Base-by-base conservation (phyloP, 2,329 filamentous ascomycete genomes). In the Apiospora pterosperma region DNA sequence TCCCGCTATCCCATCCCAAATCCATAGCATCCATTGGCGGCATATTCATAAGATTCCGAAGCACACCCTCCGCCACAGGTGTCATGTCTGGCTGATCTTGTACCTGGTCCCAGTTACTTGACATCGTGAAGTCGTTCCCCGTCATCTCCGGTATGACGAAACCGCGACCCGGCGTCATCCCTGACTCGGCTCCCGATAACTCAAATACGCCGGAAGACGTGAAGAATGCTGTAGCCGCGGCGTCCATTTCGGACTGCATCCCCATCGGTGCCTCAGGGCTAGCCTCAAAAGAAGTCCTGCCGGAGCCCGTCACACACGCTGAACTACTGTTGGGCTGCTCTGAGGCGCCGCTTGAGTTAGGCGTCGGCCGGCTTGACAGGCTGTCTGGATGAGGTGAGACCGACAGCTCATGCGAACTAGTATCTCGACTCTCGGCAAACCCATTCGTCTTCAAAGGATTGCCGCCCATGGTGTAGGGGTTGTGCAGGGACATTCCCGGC, bases 1-100 rank as follows among this genome's bases (percentile, higher is more conserved):
- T 21, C n/a, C 58, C 39, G 39, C 39, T 42, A 64, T 82, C 81
- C 82, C 82, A 84, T 6, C 71, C 73, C 60, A 83, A 72, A 67
- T 85, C 85, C 84, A 88, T 86, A 7, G 83, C 82, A 68, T 88
- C 85, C 82, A 88, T 85, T 0, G 84, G 80, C 8, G 83, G 83
- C 77, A 88, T 82, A 36, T 64, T 65, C 82, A 88, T 85, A 64
- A 88, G 75, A n/a, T 84, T 81, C 66, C 84, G 77, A 59, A 88
- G 73, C 42, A 88, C 81, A 0, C 84, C 84, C 61, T 88, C 84
- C 0, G 83, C 81, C 7, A 85, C 80, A 12, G 83, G 82, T 25
- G 83, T 82, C 75, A 86, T 83, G 10, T 79, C 82, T 21, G 79
- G 74, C 62, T 82, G 79, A 23, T 76, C 76, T 44, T 76, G 69